phyloP scores from a whole-genome alignment of 345 rosid species.

The Xanthoceras sorbifolium region DNA sequence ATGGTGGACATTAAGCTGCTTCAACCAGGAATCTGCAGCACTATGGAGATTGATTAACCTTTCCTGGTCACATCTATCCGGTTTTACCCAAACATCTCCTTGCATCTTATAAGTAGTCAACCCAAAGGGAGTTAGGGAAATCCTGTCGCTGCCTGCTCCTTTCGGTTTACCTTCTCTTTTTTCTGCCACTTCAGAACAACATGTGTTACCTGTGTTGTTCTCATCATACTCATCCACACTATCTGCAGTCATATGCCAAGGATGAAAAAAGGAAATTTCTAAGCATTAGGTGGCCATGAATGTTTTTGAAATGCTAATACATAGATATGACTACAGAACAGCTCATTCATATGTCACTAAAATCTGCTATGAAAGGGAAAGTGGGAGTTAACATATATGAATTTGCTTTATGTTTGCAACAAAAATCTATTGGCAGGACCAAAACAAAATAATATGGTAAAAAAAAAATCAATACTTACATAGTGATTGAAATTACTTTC shows the following conservation, averaged over 20 bases:
- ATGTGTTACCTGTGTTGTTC: slow-evolving; percentile 23
- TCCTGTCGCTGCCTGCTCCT: slow-evolving; percentile 17
- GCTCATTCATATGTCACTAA: not conserved
- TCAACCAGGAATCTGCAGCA: slow-evolving; percentile 84
- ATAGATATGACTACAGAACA: not conserved
- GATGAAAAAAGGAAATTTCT: not conserved
- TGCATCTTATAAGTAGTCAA: slow-evolving; percentile 69
- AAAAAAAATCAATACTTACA: not conserved
- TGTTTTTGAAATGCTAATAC: not conserved
- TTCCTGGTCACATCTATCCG: slow-evolving; percentile 42
- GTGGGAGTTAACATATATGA: not conserved
- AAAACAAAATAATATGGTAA: not conserved
- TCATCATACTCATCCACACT: slow-evolving; percentile 8
- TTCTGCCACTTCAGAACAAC: slow-evolving; percentile 22
- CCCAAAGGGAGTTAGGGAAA: slow-evolving; percentile 66
- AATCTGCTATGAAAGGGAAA: not conserved
- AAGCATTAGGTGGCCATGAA: not conserved
- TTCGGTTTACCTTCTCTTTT: slow-evolving; percentile 17
- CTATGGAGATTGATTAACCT: slow-evolving; percentile 41
- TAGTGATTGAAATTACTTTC: not conserved
- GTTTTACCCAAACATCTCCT: slow-evolving; percentile 64
- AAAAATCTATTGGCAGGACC: not conserved
- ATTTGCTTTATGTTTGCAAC: not conserved
- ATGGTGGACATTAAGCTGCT: slow-evolving; percentile 68
- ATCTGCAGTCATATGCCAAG: slow-evolving; percentile 34